Percentiles rank a stretch among this genome's conserved stretches.
Conservation (phyloP, 2,329 filamentous ascomycete species). For the Talaromyces sp. region DNA sequence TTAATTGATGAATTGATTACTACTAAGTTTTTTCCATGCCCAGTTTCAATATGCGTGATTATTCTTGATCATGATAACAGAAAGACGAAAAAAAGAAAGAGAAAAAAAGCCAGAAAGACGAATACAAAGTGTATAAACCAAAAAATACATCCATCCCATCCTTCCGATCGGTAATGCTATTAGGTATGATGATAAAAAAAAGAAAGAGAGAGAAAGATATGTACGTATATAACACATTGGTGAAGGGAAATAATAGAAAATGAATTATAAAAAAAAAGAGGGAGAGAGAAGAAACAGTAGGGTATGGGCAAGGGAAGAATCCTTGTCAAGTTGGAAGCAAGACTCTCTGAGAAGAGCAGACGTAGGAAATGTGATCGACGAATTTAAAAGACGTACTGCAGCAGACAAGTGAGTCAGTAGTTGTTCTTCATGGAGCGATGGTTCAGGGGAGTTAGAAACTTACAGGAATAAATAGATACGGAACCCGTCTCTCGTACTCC, state of each 20-base stretch:
- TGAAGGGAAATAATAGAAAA: neutral
- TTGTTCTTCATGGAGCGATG: neutral
- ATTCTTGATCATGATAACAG: neutral
- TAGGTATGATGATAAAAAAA: neutral
- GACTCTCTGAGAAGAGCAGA: neutral
- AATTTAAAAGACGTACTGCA: neutral
- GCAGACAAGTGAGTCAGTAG: neutral
- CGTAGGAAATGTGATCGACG: neutral
- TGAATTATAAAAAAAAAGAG: neutral
- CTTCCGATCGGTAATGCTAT: neutral
- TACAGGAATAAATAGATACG: conserved; percentile 77
- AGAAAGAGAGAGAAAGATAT: neutral
- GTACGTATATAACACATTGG: neutral
- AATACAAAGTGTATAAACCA: neutral
- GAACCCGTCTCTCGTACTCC: conserved; percentile 73
- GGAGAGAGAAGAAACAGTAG: neutral
- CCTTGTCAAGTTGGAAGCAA: neutral
- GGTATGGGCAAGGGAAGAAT: neutral
- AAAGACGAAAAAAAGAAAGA: neutral
- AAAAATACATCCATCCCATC: neutral
- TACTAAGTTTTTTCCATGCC: neutral
- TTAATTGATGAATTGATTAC: neutral
- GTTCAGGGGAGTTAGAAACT: conserved; percentile 18
- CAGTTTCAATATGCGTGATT: neutral
- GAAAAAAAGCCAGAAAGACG: neutral